Conservation (phyloP, 257 asterid species). For the Parsonsia alboflavescens region DNA sequence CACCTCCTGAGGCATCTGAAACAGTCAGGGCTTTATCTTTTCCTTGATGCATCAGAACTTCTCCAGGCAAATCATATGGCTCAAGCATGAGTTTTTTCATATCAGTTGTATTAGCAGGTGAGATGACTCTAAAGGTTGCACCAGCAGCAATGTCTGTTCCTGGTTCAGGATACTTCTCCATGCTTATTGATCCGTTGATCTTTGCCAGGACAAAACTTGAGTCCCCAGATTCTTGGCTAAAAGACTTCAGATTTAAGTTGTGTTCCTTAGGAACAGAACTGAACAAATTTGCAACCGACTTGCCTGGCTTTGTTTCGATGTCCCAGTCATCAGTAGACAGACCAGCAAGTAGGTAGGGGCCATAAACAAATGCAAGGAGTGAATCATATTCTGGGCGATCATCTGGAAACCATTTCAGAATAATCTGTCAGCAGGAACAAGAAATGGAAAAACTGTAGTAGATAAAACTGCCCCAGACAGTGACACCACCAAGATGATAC, state of each 20-base stretch:
- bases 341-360: conserved; percentile 91
- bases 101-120: conserved; percentile 26
- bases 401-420: conserved; percentile 35
- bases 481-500: not conserved
- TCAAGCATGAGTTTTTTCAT: conserved; percentile 55
- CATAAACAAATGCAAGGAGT: conserved; percentile 68
- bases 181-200: conserved; percentile 36
- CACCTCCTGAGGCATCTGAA: conserved; percentile 17
- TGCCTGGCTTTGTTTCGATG: conserved; percentile 36
- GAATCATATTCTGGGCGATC: conserved; percentile 65
- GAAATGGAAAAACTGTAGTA: too few species aligned
- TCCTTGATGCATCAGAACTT: conserved; percentile 37
- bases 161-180: conserved; percentile 39
- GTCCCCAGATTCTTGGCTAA: conserved; percentile 49
- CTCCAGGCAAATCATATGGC: conserved; percentile 63
- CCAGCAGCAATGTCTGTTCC: conserved; percentile 57
- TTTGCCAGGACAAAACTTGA: conserved; percentile 31
- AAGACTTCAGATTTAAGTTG: conserved; percentile 51
- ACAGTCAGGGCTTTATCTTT: conserved; percentile 35
- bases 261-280: conserved; percentile 42
- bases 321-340: conserved; percentile 63
- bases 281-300: conserved; percentile 50
- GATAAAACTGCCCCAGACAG: not conserved
- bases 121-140: conserved; percentile 55
- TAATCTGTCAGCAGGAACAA: conserved; percentile 7